Conservation (phyloP, 1,284 basidiomycete species). For the Fistulinella cinereoalba region DNA sequence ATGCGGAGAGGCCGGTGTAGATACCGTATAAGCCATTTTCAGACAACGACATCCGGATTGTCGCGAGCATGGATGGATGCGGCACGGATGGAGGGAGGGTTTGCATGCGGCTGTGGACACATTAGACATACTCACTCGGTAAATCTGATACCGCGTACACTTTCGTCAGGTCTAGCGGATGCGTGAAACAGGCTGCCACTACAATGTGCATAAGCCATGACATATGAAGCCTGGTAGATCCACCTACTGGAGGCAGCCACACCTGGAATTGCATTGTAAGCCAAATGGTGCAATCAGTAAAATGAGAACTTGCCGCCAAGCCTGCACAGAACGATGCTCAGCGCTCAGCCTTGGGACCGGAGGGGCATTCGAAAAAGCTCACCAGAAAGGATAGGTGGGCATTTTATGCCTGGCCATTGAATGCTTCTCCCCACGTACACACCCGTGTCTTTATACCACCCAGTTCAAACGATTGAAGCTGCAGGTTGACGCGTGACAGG, state of each 20-base stretch:
- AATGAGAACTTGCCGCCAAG: constrained; percentile 60
- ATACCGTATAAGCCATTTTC: constrained; percentile 69
- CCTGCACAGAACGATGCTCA: constrained; percentile 41
- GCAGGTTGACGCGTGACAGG: constrained; percentile 10
- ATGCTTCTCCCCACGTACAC: not conserved
- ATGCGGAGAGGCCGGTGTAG: constrained; percentile 82
- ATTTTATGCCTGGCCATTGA: constrained; percentile 18
- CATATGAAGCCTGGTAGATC: not conserved
- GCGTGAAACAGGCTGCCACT: constrained; percentile 87
- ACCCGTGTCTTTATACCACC: constrained; percentile 20
- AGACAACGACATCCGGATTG: constrained; percentile 55
- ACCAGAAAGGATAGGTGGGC: constrained; percentile 63
- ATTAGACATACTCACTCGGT: not conserved
- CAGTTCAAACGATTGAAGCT: not conserved
- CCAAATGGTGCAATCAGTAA: not conserved
- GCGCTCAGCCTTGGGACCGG: not conserved
- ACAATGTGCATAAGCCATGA: constrained; percentile 5
- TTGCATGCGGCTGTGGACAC: constrained; percentile 65
- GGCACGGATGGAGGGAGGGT: constrained; percentile 51
- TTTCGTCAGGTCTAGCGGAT: constrained; percentile 84
- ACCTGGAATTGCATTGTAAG: constrained; percentile 40
- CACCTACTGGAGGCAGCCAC: constrained; percentile 73
- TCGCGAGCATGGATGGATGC: constrained; percentile 54
- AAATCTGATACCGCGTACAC: constrained; percentile 52
- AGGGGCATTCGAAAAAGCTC: constrained; percentile 10